phyloP scores from a whole-genome alignment of 768 basidiomycete species.

The Chalciporus pseudorubinellus region DNA sequence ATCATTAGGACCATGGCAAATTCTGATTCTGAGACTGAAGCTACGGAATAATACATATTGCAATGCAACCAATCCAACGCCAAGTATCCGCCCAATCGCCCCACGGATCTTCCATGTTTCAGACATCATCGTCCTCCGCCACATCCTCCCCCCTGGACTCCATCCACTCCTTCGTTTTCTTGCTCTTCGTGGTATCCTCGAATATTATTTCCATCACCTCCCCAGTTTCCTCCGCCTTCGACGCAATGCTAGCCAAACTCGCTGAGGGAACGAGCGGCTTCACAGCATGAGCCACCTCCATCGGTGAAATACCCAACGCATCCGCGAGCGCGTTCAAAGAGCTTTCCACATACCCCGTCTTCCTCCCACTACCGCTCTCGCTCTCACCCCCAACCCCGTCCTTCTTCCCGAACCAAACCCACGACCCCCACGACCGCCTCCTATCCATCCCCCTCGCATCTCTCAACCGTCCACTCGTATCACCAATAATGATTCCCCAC shows the following conservation, averaged over 20 bases:
- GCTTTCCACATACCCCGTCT: conserved; percentile 43
- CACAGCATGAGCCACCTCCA: conserved; percentile 62
- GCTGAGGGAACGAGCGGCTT: conserved; percentile 58
- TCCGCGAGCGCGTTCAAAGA: conserved; percentile 58
- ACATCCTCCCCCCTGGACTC: too few species aligned
- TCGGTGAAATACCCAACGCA: conserved; percentile 58
- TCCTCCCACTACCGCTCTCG: not conserved
- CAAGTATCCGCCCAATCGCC: too few species aligned
- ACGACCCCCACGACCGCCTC: conserved; percentile 2
- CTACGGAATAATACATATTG: too few species aligned
- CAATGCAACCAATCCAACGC: too few species aligned
- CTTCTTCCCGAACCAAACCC: conserved; percentile 1
- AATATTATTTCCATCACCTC: conserved; percentile 40
- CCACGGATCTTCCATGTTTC: too few species aligned
- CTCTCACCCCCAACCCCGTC: too few species aligned
- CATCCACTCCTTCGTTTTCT: too few species aligned
- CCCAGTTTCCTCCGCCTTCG: conserved; percentile 42
- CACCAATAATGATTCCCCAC: conserved; percentile 39
- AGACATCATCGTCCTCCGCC: too few species aligned
- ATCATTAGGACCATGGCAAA: too few species aligned
- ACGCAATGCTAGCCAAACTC: conserved; percentile 52
- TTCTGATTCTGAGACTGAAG: too few species aligned
- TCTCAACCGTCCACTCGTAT: not conserved
- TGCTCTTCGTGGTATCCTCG: conserved; percentile 7
- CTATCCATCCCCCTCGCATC: not conserved